phyloP scores from a whole-genome alignment of 257 asterid genomes.

The Pogostemon cablin region DNA sequence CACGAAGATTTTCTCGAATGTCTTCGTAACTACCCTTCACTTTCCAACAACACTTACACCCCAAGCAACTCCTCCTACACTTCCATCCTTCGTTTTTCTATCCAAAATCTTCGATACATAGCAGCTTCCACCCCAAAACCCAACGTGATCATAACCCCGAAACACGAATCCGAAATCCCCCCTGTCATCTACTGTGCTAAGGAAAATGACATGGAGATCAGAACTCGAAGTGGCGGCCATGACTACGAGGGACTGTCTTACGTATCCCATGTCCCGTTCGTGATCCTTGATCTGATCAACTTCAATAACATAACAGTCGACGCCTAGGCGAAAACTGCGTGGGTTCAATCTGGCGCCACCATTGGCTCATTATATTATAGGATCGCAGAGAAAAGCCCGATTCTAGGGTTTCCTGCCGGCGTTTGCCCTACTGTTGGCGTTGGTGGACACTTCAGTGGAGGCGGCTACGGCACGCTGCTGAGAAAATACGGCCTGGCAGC shows the following conservation, averaged over 20 bases:
- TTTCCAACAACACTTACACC: constrained; percentile 26
- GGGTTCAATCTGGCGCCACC: constrained; percentile 32
- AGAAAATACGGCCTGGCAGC: constrained; percentile 32
- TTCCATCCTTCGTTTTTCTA: neutral
- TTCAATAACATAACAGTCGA: constrained; percentile 7
- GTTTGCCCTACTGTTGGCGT: constrained; percentile 31
- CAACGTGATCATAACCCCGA: constrained; percentile 23
- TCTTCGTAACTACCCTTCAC: constrained; percentile 14
- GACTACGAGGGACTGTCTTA: constrained; percentile 35
- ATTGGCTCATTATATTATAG: constrained; percentile 26
- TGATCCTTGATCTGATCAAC: constrained; percentile 33
- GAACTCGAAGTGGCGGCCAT: constrained; percentile 37
- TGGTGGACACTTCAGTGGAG: constrained; percentile 39
- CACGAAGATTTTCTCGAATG: constrained; percentile 24
- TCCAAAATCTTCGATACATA: neutral
- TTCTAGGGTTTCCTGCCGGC: constrained; percentile 31
- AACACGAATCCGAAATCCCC: constrained; percentile 34
- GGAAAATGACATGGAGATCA: constrained; percentile 15
- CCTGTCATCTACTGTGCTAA: constrained; percentile 28
- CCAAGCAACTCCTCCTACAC: constrained; percentile 22
- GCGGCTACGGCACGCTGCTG: constrained; percentile 28
- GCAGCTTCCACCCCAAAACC: neutral
- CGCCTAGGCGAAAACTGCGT: constrained; percentile 23
- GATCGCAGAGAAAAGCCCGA: constrained; percentile 7
- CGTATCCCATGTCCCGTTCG: constrained; percentile 28